Evolutionary conservation across 495 filamentous ascomycete genomes (phyloP).

Genomic region (Glutinoglossum americanum): DNA sequence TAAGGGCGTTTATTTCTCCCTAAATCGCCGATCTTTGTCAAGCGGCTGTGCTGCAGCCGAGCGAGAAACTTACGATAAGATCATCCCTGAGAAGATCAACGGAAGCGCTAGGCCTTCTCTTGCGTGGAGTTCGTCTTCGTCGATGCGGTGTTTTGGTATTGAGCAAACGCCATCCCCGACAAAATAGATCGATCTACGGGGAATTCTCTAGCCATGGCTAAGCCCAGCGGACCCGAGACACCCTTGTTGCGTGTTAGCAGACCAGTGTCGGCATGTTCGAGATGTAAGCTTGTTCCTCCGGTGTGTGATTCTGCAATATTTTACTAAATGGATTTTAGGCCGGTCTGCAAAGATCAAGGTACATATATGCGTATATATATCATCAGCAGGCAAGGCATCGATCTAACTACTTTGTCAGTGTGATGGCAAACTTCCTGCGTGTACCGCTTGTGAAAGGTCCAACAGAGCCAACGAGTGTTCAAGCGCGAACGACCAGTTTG

Average conservation of each 20-base stretch:
- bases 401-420: slow-evolving; percentile 24
- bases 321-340: slow-evolving; percentile 4
- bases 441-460: slow-evolving; percentile 75
- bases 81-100: not conserved
- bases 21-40: not conserved
- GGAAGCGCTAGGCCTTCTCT: not conserved
- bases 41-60: not conserved
- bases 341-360: slow-evolving; percentile 69
- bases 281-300: slow-evolving; percentile 26
- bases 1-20: not conserved
- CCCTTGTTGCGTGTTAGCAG: slow-evolving; percentile 75
- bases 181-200: not conserved
- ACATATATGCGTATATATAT: not conserved
- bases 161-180: too few species aligned
- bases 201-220: slow-evolving; percentile 8
- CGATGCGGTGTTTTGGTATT: not conserved
- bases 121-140: not conserved
- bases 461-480: slow-evolving; percentile 66
- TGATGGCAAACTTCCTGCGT: slow-evolving; percentile 84
- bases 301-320: too few species aligned
- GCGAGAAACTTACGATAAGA: not conserved
- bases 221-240: slow-evolving; percentile 27
- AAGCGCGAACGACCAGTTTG: slow-evolving; percentile 86
- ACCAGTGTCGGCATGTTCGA: slow-evolving; percentile 78
- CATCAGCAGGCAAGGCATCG: not conserved